Percentiles rank a stretch among this genome's conserved stretches.
phyloP scores from a whole-genome alignment of 2,329 filamentous ascomycete species.

The Berkeleyomyces basicola region DNA sequence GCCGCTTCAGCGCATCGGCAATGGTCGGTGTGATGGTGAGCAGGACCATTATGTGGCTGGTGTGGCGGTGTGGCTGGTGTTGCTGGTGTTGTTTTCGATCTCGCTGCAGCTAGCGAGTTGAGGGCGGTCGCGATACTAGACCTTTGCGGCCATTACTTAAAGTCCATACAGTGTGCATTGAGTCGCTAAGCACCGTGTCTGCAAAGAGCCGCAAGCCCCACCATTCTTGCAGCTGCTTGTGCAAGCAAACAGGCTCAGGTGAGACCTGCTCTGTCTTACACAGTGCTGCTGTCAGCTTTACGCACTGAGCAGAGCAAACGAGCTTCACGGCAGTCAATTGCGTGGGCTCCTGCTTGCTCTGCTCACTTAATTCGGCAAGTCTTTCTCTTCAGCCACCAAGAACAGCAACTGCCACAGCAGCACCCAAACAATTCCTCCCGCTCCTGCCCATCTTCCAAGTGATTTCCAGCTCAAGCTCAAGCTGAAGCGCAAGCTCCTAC shows the following conservation, averaged over 20 bases:
- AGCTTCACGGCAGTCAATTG: background rate
- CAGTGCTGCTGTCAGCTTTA: background rate
- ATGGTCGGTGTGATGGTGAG: conserved; percentile 59
- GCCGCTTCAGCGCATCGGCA: conserved; percentile 39
- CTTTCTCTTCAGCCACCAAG: background rate
- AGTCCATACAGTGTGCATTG: background rate
- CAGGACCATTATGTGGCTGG: conserved; percentile 44
- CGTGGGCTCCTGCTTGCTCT: background rate
- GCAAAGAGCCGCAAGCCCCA: background rate
- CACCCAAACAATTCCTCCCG: background rate
- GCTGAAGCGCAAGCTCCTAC: background rate
- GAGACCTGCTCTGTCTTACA: background rate
- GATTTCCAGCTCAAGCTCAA: no score
- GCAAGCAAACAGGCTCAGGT: background rate
- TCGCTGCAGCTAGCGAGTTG: background rate
- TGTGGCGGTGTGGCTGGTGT: background rate
- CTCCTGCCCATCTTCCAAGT: background rate
- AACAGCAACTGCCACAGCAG: background rate
- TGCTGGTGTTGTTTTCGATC: background rate
- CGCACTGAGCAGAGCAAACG: background rate
- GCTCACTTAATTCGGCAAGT: background rate
- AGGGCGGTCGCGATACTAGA: background rate
- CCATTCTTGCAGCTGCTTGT: background rate
- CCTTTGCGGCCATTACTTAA: background rate
- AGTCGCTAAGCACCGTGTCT: background rate